phyloP scores from a whole-genome alignment of 2,329 filamentous ascomycete species.

The Colletotrichum sp. region DNA sequence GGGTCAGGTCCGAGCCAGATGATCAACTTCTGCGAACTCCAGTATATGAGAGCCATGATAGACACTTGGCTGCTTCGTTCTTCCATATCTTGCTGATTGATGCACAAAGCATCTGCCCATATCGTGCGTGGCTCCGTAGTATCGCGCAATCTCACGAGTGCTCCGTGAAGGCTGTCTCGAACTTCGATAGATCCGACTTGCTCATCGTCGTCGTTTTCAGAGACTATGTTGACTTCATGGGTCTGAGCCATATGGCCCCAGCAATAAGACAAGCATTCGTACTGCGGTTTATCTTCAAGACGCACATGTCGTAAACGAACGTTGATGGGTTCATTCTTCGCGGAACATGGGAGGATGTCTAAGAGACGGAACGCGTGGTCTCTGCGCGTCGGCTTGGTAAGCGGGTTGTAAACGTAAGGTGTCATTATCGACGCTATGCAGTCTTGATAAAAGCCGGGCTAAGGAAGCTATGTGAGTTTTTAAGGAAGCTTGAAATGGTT shows the following conservation, averaged over 20 bases:
- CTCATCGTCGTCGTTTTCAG: neutral
- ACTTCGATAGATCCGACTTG: rapidly evolving
- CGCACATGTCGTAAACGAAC: neutral
- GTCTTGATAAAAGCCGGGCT: neutral
- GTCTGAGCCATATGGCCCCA: neutral
- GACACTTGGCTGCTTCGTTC: neutral
- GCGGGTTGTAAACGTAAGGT: neutral
- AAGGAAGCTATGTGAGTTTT: no score
- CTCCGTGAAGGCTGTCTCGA: neutral
- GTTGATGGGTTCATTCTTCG: neutral
- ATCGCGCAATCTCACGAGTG: neutral
- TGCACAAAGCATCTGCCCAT: neutral
- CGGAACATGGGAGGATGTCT: neutral
- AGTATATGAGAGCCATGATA: neutral
- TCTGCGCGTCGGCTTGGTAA: neutral
- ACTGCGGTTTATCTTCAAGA: neutral
- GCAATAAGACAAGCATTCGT: rapidly evolving
- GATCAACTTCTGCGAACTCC: neutral
- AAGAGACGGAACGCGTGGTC: neutral
- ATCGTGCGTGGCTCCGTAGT: neutral
- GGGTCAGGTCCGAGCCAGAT: neutral
- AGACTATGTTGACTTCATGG: neutral
- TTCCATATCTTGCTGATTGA: neutral
- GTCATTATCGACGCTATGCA: neutral
- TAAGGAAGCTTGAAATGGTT: no score